phyloP scores from a whole-genome alignment of 108 stramenopile genomes.

The Schizochytrium sp. region DNA sequence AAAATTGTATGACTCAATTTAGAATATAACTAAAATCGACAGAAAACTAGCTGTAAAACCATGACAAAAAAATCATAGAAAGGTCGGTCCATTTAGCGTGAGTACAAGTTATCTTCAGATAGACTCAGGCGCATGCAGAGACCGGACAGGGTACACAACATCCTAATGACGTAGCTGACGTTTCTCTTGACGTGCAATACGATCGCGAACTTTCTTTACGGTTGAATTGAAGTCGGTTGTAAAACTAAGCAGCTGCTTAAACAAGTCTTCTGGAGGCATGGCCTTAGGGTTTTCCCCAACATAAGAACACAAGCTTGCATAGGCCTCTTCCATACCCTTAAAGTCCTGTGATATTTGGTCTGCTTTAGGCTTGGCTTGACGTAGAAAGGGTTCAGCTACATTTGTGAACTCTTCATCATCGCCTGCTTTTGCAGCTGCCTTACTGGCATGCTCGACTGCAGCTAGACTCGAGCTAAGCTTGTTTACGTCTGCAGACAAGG shows the following conservation, averaged over 20 bases:
- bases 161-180: neutral
- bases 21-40: too few species aligned
- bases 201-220: constrained; percentile 39
- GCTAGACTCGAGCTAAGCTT: neutral
- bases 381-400: neutral
- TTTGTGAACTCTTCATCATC: constrained; percentile 27
- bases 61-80: too few species aligned
- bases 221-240: neutral
- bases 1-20: neutral
- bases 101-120: too few species aligned
- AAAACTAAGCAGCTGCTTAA: constrained; percentile 23
- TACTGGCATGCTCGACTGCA: neutral
- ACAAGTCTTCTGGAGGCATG: constrained; percentile 40
- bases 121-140: too few species aligned
- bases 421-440: constrained; percentile 39
- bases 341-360: neutral
- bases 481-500: neutral
- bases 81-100: too few species aligned
- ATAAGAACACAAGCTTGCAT: neutral
- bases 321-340: constrained; percentile 28
- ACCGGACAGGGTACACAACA: too few species aligned
- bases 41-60: too few species aligned
- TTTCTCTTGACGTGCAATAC: neutral
- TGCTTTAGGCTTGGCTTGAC: neutral
- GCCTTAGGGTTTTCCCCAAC: constrained; percentile 58